Percentiles rank a stretch among this genome's conserved stretches.
Conservation (phyloP, 1,139 yeast genomes). For the Yamadazyma atmosphaerica region DNA sequence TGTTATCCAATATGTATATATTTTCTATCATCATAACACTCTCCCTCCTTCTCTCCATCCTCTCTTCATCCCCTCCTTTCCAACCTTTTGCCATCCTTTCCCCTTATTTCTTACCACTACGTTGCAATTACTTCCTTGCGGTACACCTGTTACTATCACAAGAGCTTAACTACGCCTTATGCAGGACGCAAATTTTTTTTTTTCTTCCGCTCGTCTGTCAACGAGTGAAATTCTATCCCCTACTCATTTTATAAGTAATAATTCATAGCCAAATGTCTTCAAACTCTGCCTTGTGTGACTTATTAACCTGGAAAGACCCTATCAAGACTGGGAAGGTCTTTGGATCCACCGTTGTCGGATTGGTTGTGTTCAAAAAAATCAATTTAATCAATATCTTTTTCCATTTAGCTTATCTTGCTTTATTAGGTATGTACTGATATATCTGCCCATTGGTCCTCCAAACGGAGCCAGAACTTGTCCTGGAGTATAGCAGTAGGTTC, state of each 20-base stretch:
- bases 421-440: constrained; percentile 47
- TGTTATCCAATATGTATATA: too few species aligned
- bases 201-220: constrained; percentile 1
- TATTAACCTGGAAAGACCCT: constrained; percentile 86
- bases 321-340: constrained; percentile 74
- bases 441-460: too few species aligned
- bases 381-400: constrained; percentile 70
- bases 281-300: constrained; percentile 19
- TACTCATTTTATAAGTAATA: neutral
- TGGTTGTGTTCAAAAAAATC: constrained; percentile 67
- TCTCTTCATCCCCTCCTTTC: too few species aligned
- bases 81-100: too few species aligned
- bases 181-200: neutral
- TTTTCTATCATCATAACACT: too few species aligned
- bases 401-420: constrained; percentile 49
- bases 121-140: too few species aligned
- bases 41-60: too few species aligned
- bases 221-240: constrained; percentile 3
- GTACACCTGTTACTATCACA: neutral
- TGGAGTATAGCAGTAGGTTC: too few species aligned
- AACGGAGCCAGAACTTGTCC: too few species aligned
- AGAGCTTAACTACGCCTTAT: neutral
- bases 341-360: constrained; percentile 58
- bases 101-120: too few species aligned
- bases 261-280: constrained; percentile 13